Evolutionary conservation across 768 basidiomycete genomes (phyloP), one percentile per base, ranked within the genome.

Genomic region (Lyophyllum decastes): DNA sequence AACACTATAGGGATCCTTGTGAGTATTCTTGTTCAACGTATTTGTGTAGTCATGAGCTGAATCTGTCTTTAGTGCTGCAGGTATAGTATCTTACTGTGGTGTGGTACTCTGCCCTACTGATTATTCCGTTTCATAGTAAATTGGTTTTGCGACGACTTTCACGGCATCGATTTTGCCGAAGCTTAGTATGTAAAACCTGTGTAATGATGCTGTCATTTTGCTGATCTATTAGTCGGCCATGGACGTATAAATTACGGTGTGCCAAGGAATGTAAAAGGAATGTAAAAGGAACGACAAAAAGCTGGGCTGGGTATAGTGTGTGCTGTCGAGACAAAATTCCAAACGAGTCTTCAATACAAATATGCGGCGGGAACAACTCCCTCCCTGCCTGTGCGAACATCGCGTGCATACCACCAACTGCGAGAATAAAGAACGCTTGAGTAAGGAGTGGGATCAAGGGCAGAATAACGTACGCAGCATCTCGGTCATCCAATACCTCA

Each of bases 341-440:
- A 71, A 64, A 69, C 68, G 61, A 68, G 68, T 61, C 10, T 30
- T 68, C 80, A 94, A 76, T 92, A 93, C 75, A 93, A 79, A 80
- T 95, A 98, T 56, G 92, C 86, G 41, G 93, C 90, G 9, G 95
- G 95, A 49, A 97, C 91, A 30, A 95, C 90, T 12, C 95, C 95
- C 74, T 95, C 92, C 49, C 79, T 82, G 9, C 94, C 91, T 47
- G 88, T 87, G 51, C 83, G 82, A 21, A 84, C 76, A 70, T 95
- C 92, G 30, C 93, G 84, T 51, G 89, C 92, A 66, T 91, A 95
- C 95, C 94, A 97, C 95, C 95, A 98, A 46, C 94, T 94, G 58
- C n/a, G n/a, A n/a, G 52, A 49, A 54, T 51, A 54, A 58, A 11
- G 30, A 49, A 26, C 50, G 38, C 59, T 70, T 33, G 73, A 62